Evolutionary conservation across 352 stramenopile genomes (phyloP).

Genomic region (Aphanomyces euteiches): DNA sequence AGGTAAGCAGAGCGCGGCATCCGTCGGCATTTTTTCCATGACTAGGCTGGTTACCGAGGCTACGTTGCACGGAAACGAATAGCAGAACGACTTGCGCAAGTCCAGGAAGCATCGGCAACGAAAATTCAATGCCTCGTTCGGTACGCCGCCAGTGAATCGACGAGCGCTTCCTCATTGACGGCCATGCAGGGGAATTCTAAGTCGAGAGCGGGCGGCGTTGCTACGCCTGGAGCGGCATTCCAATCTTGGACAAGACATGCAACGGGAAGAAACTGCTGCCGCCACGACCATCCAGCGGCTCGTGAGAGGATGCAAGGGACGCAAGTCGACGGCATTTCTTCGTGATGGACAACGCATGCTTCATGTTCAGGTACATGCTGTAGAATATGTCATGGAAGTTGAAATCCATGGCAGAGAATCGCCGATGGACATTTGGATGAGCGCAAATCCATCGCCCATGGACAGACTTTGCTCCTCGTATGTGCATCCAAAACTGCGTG

Average conservation of each 20-base stretch:
- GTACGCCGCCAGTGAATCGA: not conserved
- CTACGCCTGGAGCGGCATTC: slow-evolving; percentile 11
- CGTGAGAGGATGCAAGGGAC: not conserved
- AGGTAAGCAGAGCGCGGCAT: slow-evolving; percentile 35
- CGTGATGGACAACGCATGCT: slow-evolving; percentile 16
- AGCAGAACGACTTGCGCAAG: not conserved
- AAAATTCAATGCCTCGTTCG: slow-evolving; percentile 23
- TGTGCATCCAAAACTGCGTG: not conserved
- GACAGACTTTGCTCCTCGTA: not conserved
- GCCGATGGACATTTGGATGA: slow-evolving; percentile 14
- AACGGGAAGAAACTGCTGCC: not conserved
- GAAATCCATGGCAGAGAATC: not conserved
- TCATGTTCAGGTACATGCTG: slow-evolving; percentile 4
- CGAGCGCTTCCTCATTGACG: no score
- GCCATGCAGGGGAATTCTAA: slow-evolving; percentile 14
- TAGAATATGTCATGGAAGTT: not conserved
- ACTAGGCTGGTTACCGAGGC: slow-evolving; percentile 21
- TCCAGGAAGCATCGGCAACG: not conserved
- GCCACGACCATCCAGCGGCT: slow-evolving; percentile 8
- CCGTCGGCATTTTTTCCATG: not conserved
- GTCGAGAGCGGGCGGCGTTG: slow-evolving; percentile 19
- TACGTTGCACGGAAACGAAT: slow-evolving; percentile 21
- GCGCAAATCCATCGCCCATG: not conserved
- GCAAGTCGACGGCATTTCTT: not conserved
- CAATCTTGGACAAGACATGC: not conserved